phyloP scores from a whole-genome alignment of 2,329 filamentous ascomycete genomes.

The Hysterium pulicare region DNA sequence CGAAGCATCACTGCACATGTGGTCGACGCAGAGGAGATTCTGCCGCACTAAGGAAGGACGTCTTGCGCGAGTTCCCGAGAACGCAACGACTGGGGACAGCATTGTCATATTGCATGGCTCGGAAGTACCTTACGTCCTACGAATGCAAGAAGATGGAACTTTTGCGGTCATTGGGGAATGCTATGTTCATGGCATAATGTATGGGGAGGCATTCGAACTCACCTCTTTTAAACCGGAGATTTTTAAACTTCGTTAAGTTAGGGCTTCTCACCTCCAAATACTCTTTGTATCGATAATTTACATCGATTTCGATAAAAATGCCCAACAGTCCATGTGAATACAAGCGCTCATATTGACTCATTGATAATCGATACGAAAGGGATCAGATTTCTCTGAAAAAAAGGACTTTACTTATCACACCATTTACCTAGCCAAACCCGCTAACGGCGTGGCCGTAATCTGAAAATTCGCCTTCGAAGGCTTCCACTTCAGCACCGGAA shows the following conservation, averaged over 20 bases:
- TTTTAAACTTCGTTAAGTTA: not conserved
- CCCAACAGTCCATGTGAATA: too few species aligned
- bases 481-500: too few species aligned
- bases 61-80: not conserved
- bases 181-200: constrained; percentile 4
- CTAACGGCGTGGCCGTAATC: too few species aligned
- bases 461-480: too few species aligned
- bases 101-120: not conserved
- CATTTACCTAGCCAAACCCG: too few species aligned
- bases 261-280: too few species aligned
- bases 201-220: not conserved
- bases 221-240: not conserved
- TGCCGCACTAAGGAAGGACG: not conserved
- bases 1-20: not conserved
- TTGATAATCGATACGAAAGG: not conserved
- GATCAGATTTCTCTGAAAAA: not conserved
- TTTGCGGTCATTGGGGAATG: not conserved
- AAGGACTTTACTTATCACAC: too few species aligned
- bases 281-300: too few species aligned
- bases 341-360: too few species aligned
- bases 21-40: not conserved
- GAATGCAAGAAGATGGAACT: not conserved
- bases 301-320: too few species aligned
- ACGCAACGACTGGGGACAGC: not conserved
- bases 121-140: not conserved